Conservation (phyloP, 2,329 filamentous ascomycete species). For the Arthrobotrys entomopaga region DNA sequence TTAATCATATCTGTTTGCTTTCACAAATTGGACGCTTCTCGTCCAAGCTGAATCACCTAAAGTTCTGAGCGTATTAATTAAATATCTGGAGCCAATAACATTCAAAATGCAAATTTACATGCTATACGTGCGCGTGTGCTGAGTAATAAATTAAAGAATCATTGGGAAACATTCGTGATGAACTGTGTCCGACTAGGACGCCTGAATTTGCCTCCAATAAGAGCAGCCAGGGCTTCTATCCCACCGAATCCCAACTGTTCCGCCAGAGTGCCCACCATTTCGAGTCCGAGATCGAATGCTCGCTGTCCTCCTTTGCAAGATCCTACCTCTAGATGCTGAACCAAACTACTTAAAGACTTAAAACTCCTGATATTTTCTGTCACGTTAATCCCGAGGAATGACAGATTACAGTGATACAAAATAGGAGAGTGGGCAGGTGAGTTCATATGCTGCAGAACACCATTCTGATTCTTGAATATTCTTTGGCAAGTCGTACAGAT, state of each 20-base stretch:
- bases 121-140: no score
- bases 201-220: conserved; percentile 11
- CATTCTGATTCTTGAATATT: not conserved
- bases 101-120: no score
- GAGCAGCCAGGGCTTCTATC: not conserved
- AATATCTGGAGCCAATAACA: no score
- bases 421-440: conserved; percentile 12
- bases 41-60: no score
- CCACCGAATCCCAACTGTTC: conserved; percentile 25
- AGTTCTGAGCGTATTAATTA: no score
- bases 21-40: no score
- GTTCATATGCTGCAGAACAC: not conserved
- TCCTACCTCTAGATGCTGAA: conserved; percentile 14
- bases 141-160: no score
- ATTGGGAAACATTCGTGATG: not conserved
- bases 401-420: conserved; percentile 13
- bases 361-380: conserved; percentile 5
- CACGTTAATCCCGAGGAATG: not conserved
- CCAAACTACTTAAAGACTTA: conserved; percentile 23
- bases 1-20: no score
- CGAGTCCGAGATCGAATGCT: conserved; percentile 7
- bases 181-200: not conserved
- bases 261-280: conserved; percentile 6
- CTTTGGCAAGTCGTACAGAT: conserved; percentile 6
- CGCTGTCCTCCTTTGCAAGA: conserved; percentile 16